A percentile compares a stretch with the other conserved stretches of the same genome.
phyloP scores from a whole-genome alignment of 2,329 filamentous ascomycete species.

The Monosporascus sp. region DNA sequence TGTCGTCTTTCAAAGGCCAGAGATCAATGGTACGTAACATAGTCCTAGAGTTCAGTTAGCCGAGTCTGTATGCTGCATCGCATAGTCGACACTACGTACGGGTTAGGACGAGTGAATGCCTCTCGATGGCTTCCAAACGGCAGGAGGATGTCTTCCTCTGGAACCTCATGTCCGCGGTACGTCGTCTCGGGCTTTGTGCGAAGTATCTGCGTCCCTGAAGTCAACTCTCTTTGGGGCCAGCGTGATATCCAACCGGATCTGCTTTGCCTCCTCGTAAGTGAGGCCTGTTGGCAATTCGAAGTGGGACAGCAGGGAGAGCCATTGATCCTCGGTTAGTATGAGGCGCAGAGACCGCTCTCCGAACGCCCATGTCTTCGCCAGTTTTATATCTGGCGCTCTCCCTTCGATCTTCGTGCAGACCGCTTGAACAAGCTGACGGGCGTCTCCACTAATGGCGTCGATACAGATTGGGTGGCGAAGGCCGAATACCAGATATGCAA shows the following conservation, averaged over 20 bases:
- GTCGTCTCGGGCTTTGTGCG: constrained; percentile 3
- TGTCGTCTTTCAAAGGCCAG: constrained; percentile 32
- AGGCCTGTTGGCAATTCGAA: constrained; percentile 3
- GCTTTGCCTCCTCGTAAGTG: constrained; percentile 1
- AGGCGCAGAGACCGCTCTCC: constrained; percentile 6
- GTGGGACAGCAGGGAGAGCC: constrained; percentile 3
- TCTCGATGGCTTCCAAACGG: constrained; percentile 27
- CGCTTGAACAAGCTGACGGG: constrained; percentile 5
- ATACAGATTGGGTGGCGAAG: not conserved
- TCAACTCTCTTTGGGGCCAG: constrained; percentile 5
- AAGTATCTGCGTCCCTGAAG: constrained; percentile 1
- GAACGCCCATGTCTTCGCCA: constrained; percentile 11
- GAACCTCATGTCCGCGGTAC: constrained; percentile 24
- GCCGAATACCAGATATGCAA: constrained; percentile 11
- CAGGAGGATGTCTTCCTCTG: constrained; percentile 33
- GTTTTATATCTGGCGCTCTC: not conserved
- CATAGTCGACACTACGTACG: constrained; percentile 23
- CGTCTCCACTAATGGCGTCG: not conserved
- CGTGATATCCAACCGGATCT: constrained; percentile 2
- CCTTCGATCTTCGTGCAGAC: constrained; percentile 10
- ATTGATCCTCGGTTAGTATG: constrained; percentile 5
- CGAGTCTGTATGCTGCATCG: not conserved
- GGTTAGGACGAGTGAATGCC: constrained; percentile 32
- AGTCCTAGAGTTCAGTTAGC: constrained; percentile 23
- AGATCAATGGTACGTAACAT: constrained; percentile 22